Evolutionary conservation across 108 stramenopile species (phyloP).

Genomic region (Cyclotella sp.): DNA sequence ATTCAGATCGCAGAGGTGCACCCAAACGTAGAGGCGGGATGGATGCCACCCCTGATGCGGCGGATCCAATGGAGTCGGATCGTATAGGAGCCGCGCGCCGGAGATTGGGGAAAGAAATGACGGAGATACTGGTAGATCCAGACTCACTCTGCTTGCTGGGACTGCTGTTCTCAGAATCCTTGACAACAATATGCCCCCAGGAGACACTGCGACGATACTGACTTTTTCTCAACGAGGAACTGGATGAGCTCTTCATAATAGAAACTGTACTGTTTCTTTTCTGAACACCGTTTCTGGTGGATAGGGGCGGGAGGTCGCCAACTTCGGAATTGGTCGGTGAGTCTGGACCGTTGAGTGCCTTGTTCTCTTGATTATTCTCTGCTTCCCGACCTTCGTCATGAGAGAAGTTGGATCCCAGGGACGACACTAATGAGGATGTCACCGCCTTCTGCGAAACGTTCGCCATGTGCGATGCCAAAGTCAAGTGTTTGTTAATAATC

Average conservation of each 20-base stretch:
- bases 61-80: constrained; percentile 48
- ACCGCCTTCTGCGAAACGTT: not conserved
- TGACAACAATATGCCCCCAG: constrained; percentile 43
- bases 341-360: constrained; percentile 4
- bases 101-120: constrained; percentile 53
- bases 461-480: too few species aligned
- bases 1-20: constrained; percentile 44
- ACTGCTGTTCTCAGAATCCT: constrained; percentile 24
- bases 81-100: constrained; percentile 44
- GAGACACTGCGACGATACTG: constrained; percentile 51
- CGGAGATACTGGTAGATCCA: constrained; percentile 24
- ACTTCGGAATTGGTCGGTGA: constrained; percentile 50
- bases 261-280: constrained; percentile 39
- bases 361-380: constrained; percentile 5
- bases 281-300: constrained; percentile 1
- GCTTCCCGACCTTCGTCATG: constrained; percentile 3
- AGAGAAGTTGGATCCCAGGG: constrained; percentile 11
- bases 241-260: constrained; percentile 44
- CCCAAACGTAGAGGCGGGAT: constrained; percentile 39
- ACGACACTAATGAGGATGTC: constrained; percentile 9
- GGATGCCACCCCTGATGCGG: constrained; percentile 7
- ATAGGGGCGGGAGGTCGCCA: constrained; percentile 38
- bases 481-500: too few species aligned
- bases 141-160: constrained; percentile 14
- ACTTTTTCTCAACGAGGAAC: constrained; percentile 25